Conservation (phyloP, 2,329 filamentous ascomycete species). For the Trichoderma polysporum region DNA sequence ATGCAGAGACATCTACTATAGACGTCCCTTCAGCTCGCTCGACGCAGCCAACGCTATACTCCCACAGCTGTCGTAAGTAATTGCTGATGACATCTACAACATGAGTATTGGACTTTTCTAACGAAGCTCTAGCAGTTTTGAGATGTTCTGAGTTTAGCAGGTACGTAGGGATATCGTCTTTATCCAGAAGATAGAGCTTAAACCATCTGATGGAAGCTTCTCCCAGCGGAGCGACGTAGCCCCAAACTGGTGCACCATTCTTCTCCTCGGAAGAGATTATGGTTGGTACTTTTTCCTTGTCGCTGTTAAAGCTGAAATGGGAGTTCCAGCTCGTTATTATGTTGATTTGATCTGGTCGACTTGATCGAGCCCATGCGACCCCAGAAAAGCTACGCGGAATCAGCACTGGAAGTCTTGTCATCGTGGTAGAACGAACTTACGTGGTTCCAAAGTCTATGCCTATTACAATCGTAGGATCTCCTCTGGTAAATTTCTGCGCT, state of each 20-base stretch:
- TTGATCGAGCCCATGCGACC: conserved; percentile 39
- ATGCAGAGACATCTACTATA: conserved; percentile 26
- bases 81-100: conserved; percentile 32
- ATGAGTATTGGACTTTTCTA: conserved; percentile 22
- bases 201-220: conserved; percentile 40
- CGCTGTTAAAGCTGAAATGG: conserved; percentile 23
- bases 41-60: conserved; percentile 31
- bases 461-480: conserved; percentile 32
- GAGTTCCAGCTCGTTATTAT: conserved; percentile 36
- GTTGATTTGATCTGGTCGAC: conserved; percentile 30
- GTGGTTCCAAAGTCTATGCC: conserved; percentile 51
- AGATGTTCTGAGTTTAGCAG: conserved; percentile 29
- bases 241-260: conserved; percentile 28
- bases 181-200: conserved; percentile 41
- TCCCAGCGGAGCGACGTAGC: conserved; percentile 31
- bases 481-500: background rate
- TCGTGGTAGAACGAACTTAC: conserved; percentile 27
- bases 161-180: conserved; percentile 29
- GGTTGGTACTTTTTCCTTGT: conserved; percentile 36
- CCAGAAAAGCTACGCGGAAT: conserved; percentile 38
- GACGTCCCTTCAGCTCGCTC: conserved; percentile 25
- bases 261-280: conserved; percentile 26
- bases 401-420: background rate
- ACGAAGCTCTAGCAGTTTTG: background rate
- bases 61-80: conserved; percentile 39